Percentiles rank a stretch among this genome's conserved stretches.
phyloP scores from a whole-genome alignment of 305 asterid species.

The Euphrasia arctica region DNA sequence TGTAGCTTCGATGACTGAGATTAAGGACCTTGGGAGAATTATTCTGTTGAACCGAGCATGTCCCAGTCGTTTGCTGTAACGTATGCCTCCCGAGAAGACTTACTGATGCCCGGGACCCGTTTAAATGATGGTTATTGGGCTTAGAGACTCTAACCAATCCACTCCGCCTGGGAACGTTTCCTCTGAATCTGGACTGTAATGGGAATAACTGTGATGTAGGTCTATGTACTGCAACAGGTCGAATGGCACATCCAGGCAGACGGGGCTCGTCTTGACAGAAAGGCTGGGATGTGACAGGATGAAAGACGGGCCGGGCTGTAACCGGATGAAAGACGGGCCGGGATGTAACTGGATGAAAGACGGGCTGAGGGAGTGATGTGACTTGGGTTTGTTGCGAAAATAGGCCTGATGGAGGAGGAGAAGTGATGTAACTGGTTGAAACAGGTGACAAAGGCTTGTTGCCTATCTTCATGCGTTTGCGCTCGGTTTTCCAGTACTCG shows the following conservation, averaged over 20 bases:
- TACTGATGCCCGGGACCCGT: conserved; percentile 28
- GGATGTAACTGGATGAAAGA: too few relatives aligned
- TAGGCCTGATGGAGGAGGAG: conserved; percentile 22
- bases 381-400: conserved; percentile 28
- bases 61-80: conserved; percentile 16
- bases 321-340: background rate
- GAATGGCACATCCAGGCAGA: background rate
- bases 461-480: conserved; percentile 45
- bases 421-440: conserved; percentile 15
- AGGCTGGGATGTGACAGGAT: background rate
- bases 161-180: conserved; percentile 38
- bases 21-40: conserved; percentile 13
- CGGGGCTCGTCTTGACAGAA: too few relatives aligned
- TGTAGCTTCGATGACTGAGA: too few relatives aligned
- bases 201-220: conserved; percentile 27
- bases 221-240: conserved; percentile 28
- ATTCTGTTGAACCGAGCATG: conserved; percentile 5
- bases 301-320: conserved; percentile 26
- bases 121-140: conserved; percentile 23
- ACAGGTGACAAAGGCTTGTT: conserved; percentile 29
- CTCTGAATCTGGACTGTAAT: conserved; percentile 28
- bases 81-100: conserved; percentile 29
- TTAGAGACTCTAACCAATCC: conserved; percentile 26
- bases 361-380: background rate
- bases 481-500: conserved; percentile 60